Base-by-base conservation (phyloP, 345 rosid species). In the Raphanus sativus region DNA sequence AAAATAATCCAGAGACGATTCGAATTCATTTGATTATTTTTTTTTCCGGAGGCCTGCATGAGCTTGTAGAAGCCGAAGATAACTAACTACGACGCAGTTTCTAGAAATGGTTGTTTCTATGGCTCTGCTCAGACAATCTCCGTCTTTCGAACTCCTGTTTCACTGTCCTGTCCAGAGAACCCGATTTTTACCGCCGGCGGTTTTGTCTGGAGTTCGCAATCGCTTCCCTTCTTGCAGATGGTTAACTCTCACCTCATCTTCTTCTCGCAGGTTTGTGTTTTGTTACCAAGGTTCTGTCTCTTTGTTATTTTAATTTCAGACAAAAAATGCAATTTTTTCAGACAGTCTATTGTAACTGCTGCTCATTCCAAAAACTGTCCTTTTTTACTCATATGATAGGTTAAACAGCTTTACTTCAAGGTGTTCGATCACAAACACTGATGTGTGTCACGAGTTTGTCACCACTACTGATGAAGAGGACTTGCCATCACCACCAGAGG, bases 211-310 rank as follows among this genome's bases (percentile, higher is more conserved):
- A 79, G 50, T 88, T 76, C 87, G 88, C 83, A 62, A 75, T 90
- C 83, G 89, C 83, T 69, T 90, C 87, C 15, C 89, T 84, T 75
- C 86, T 90, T 73, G 90, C 77, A 80, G 81, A 85, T 73, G 97
- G 90, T 70, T 89, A 87, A 91, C 69, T 67, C 81, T 80, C 32
- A 52, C 60, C 58, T 75, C 78, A 3, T 15, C 52, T 40, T 11
- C 6, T 69, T 61, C 69, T 59, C 80, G 52, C 81, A 82, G 88
- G 92, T 88, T 67, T 58, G 64, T 40, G 55, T 21, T 12, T 10
- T 73, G 3, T 48, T 4, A 54, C 0, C 8, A 11, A 28, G 7
- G 45, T 63, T 40, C 10, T 5, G 32, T 9, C 69, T 70, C 64
- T 70, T 65, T n/a, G 8, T 8, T 65, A 34, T 16, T 34, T 34